Base-by-base conservation (phyloP, 257 asterid species). In the Nicotiana sylvestris region DNA sequence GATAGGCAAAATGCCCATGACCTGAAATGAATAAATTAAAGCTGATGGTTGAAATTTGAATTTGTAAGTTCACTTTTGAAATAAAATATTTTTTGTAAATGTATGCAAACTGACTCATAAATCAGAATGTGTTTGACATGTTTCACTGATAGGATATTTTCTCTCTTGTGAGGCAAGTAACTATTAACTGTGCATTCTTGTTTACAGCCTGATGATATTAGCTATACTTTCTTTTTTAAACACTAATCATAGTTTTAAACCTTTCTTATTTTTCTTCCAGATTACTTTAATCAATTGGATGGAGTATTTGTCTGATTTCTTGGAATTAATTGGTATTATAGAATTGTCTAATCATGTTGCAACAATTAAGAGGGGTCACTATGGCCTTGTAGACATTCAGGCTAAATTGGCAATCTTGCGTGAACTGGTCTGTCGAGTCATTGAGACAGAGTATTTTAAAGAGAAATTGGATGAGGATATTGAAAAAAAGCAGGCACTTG, bases 401-500 rank as follows among this genome's bases (percentile, higher is more conserved):
- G 90, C 85, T 81, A 96, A 96, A 85, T 85, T 96, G 90, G 91
- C 82, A 33, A 92, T 94, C 68, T 90, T 94, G 74, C 83, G 83
- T 82, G 95, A 93, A 87, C 87, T 96, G 85, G 90, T 94, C 77
- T 85, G 92, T 85, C 92, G 87, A 83, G 96, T 86, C 81, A 84
- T 96, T 65, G 98, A 90, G 85, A 90, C 98, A 60, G 94, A 89
- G n/a, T 80, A 86, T 78, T 82, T 93, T 55, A 90, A 92, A 91
- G 90, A 88, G 77, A 93, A 87, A 87, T 84, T 96, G 93, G 98
- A 93, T 82, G 97, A 92, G 88, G 89, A 87, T 85, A 84, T 92
- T 83, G 98, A 93, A 89, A 94, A 94, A 83, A 85, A 91, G 81
- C 92, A 92, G 86, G 99, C 99, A 72, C 92, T 96, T 85, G 85